phyloP scores from a whole-genome alignment of 2,329 filamentous ascomycete genomes.

The Paecilomyces fulvus region DNA sequence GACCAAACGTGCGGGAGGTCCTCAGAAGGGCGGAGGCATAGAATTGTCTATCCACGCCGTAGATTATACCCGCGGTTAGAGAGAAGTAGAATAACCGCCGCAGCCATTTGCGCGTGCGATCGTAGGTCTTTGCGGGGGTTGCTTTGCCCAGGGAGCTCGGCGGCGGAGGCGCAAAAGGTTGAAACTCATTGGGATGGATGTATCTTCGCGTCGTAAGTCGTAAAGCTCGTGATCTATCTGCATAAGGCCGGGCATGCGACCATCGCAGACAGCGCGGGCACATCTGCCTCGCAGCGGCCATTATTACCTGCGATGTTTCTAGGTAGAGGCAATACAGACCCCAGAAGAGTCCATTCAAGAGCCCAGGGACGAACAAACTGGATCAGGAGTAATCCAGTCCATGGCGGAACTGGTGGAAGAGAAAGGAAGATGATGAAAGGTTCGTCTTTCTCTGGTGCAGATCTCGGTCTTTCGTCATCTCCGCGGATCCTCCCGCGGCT shows the following conservation, averaged over 20 bases:
- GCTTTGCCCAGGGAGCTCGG: conserved; percentile 71
- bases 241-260: neutral
- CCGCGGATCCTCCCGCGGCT: neutral
- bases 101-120: conserved; percentile 63
- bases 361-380: neutral
- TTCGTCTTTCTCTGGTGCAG: neutral
- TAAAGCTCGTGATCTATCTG: conserved; percentile 4
- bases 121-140: conserved; percentile 60
- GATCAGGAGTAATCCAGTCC: neutral
- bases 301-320: neutral
- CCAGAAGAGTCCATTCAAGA: neutral
- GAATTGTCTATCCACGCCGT: conserved; percentile 61
- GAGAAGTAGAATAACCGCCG: conserved; percentile 61
- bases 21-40: conserved; percentile 74
- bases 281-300: neutral
- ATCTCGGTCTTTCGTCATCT: neutral
- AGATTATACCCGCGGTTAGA: conserved; percentile 52
- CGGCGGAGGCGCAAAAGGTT: conserved; percentile 65
- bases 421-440: neutral
- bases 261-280: neutral
- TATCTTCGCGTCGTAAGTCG: conserved; percentile 13
- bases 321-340: neutral
- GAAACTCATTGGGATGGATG: conserved; percentile 42
- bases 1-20: conserved; percentile 71
- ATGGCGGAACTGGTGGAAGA: neutral